phyloP scores from a whole-genome alignment of 192 early-diverging fungal species.

The Lobosporangium transversale region DNA sequence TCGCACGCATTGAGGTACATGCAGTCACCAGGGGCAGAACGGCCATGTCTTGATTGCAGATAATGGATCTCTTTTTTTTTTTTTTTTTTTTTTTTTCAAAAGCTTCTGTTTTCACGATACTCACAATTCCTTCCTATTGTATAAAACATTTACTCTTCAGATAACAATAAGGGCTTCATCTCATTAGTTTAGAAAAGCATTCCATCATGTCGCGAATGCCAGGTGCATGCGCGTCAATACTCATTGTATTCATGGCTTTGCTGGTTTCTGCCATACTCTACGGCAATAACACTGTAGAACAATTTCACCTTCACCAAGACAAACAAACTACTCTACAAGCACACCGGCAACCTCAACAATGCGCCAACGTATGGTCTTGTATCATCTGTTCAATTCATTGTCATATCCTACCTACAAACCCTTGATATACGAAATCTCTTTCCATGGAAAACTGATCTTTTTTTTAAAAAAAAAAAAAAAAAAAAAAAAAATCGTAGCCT shows the following conservation, averaged over 20 bases:
- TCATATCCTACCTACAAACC: not conserved
- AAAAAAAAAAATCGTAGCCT: no score
- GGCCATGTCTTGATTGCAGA: no score
- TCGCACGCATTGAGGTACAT: no score
- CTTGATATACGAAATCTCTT: not conserved
- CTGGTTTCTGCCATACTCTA: slow-evolving; percentile 37
- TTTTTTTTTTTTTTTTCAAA: no score
- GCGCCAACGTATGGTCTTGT: slow-evolving; percentile 31
- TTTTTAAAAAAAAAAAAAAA: no score
- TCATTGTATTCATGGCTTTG: slow-evolving; percentile 37
- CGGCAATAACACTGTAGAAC: slow-evolving; percentile 3
- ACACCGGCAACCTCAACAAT: slow-evolving; percentile 7
- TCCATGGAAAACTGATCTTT: not conserved
- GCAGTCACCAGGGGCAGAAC: no score
- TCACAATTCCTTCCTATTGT: not conserved
- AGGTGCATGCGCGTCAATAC: slow-evolving; percentile 16
- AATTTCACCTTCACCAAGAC: no score
- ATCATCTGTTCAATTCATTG: not conserved
- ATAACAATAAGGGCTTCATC: slow-evolving; percentile 1
- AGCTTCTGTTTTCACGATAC: no score
- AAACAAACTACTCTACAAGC: slow-evolving; percentile 1
- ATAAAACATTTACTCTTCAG: not conserved
- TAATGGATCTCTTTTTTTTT: no score
- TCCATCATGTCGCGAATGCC: slow-evolving; percentile 24
- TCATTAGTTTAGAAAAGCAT: not conserved